A percentile compares a stretch with the other conserved stretches of the same genome.
Evolutionary conservation across 2,329 filamentous ascomycete species (phyloP).

Genomic region (Monosporascus sp.): DNA sequence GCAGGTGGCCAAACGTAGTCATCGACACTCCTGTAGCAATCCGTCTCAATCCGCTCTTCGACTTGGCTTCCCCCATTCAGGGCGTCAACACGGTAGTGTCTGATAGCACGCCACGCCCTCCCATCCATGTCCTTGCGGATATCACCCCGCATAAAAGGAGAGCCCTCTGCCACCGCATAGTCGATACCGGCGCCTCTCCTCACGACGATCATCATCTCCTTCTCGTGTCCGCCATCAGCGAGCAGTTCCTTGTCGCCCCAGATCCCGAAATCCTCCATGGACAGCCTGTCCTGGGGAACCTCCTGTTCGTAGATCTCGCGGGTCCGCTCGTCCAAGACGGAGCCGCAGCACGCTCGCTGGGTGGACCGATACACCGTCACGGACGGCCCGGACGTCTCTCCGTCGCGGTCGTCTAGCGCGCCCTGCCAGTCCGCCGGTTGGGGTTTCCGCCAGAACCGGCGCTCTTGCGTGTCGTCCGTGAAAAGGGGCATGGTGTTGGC

Average conservation of each 20-base stretch:
- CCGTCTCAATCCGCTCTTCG: background rate
- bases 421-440: background rate
- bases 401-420: background rate
- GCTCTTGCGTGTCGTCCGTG: background rate
- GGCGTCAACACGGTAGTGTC: background rate
- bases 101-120: background rate
- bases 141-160: background rate
- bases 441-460: background rate
- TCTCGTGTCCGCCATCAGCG: background rate
- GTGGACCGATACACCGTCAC: background rate
- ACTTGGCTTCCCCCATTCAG: background rate
- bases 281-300: background rate
- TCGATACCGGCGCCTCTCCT: background rate
- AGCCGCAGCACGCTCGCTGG: background rate
- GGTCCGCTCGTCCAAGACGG: background rate
- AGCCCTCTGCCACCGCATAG: background rate
- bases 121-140: background rate
- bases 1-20: background rate
- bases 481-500: background rate
- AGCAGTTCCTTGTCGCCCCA: background rate
- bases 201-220: background rate
- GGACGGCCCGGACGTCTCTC: background rate
- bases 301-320: background rate
- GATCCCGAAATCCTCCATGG: background rate
- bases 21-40: background rate